Base-by-base conservation (phyloP, 768 basidiomycete species). In the Lactarius pseudohatsudake region DNA sequence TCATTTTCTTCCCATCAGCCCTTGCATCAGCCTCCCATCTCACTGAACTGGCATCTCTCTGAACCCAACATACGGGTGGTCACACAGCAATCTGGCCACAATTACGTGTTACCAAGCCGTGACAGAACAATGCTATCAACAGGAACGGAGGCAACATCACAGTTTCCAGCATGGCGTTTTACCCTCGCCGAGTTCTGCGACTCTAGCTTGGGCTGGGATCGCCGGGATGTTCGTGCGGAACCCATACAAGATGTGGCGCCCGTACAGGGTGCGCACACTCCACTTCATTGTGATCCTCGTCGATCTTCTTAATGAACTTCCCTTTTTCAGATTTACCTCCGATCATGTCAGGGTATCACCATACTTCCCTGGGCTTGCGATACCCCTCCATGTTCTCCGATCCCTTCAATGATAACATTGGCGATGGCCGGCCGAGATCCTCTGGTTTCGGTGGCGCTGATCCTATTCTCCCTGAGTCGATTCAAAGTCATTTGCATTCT, bases 11-110 rank as follows among this genome's bases (percentile, higher is more conserved):
- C 57, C 20, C 66, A 69, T 7, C 61, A 68, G 16, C 36, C 59
- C 34, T 30, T 30, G 30, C 30, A 30, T 30, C 30, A 30, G 30
- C 30, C 30, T 30, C 28, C 57, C 1, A 22, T n/a, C 20, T 47
- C 64, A 8, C 64, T 61, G 34, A 61, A 18, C 30, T 62, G 66
- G 2, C 66, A 64, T 40, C 20, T 67, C 18, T 67, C 66, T 22
- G 66, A 67, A 13, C 66, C 66, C 53, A 67, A 67, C 58, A 59
- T 67, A 45, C 62, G 61, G 47, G 50, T 61, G 40, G 57, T 18
- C 38, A 22, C 61, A 2, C 50, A 22, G 3, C 65, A 66, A 20
- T 57, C 62, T 4, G n/a, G 26, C 26, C 26, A 26, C 26, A 26
- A 26, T 26, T 26, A 26, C 26, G 26, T 1, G 26, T 26, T 26